A percentile compares a stretch with the other conserved stretches of the same genome.
These are phyloP conservation scores for Francoa sonchifolia DNA, from an alignment of 441 rosid species.

Conservation along the genomic window DNA sequence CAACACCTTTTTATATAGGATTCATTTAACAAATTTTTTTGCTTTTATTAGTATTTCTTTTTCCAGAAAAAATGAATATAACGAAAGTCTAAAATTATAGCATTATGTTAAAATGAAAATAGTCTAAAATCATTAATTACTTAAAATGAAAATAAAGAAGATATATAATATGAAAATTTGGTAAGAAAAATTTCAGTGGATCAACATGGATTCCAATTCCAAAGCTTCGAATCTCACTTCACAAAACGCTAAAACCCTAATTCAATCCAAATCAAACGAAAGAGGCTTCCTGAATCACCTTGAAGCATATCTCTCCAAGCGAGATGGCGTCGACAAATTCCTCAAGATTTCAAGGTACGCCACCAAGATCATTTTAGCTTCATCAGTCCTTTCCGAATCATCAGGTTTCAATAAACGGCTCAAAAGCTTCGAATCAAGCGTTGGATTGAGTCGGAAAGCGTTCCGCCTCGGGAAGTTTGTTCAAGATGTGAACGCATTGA, in stretches of 20 bases:
- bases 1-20: too few relatives aligned
- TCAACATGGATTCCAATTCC: slow-evolving; percentile 29
- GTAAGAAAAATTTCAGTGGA: too few relatives aligned
- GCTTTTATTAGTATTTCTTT: background rate
- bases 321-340: slow-evolving; percentile 91
- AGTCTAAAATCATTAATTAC: background rate
- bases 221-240: slow-evolving; percentile 11
- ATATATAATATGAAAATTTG: too few relatives aligned
- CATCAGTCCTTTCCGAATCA: slow-evolving; percentile 41
- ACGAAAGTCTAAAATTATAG: background rate
- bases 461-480: slow-evolving; percentile 88
- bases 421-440: slow-evolving; percentile 79
- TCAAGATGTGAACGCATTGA: slow-evolving; percentile 62
- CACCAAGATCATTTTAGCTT: slow-evolving; percentile 58
- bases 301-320: slow-evolving; percentile 65
- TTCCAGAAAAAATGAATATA: too few relatives aligned
- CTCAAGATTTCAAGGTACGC: slow-evolving; percentile 84
- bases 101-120: background rate
- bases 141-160: too few relatives aligned
- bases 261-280: slow-evolving; percentile 14
- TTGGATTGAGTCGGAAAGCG: slow-evolving; percentile 90
- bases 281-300: slow-evolving; percentile 62
- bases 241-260: slow-evolving; percentile 6
- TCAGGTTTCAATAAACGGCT: slow-evolving; percentile 29
- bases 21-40: too few relatives aligned